A percentile compares a stretch with the other conserved stretches of the same genome.
These are phyloP conservation scores for Selaginella moellendorffii DNA, from an alignment of 75 land plant species.

Conservation along the genomic window DNA sequence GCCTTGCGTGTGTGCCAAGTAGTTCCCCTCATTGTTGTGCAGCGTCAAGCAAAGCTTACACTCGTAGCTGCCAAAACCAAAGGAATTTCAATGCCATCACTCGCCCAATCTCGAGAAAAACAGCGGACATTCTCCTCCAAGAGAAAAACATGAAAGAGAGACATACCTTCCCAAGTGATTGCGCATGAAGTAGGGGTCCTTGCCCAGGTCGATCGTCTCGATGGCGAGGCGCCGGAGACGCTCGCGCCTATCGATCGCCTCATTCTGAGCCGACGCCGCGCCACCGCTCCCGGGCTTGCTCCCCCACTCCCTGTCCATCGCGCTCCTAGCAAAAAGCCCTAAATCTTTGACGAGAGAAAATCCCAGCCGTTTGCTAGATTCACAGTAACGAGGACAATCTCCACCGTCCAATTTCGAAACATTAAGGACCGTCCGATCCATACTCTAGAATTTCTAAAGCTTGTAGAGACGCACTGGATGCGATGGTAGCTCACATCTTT, in stretches of 20 bases:
- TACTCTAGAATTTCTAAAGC: too few relatives aligned
- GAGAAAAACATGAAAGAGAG: neutral
- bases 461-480: too few relatives aligned
- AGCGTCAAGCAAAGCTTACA: constrained; percentile 92
- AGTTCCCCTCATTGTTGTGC: constrained; percentile 98
- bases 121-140: neutral
- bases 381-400: too few relatives aligned
- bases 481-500: too few relatives aligned
- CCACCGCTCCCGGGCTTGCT: constrained; percentile 98
- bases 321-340: neutral
- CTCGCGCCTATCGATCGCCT: constrained; percentile 89
- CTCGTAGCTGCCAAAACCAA: constrained; percentile 55
- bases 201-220: constrained; percentile 98
- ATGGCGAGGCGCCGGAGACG: constrained; percentile 82
- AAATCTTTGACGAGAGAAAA: too few relatives aligned
- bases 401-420: too few relatives aligned
- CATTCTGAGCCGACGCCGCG: constrained; percentile 93
- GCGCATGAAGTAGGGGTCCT: constrained; percentile 98
- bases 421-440: too few relatives aligned
- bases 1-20: constrained; percentile 97
- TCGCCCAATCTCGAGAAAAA: too few relatives aligned
- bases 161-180: constrained; percentile 98
- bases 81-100: too few relatives aligned
- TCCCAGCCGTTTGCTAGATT: too few relatives aligned
- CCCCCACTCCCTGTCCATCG: constrained; percentile 93